Evolutionary conservation across 306 rosid genomes (phyloP).

Genomic region (Malus sylvestris): DNA sequence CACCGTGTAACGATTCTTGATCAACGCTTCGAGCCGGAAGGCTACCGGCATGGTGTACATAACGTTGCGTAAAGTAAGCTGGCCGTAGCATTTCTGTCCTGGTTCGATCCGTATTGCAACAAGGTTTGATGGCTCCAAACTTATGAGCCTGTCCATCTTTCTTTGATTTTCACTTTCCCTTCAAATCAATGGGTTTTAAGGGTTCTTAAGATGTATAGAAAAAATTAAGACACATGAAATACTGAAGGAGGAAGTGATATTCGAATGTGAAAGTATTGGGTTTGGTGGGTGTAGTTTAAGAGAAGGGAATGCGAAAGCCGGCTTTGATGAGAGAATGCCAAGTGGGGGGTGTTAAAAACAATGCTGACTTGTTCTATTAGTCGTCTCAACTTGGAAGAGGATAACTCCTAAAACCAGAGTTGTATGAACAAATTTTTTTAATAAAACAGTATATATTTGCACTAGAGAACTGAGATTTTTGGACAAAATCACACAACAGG

Average conservation of each 20-base stretch:
- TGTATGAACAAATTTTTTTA: not conserved
- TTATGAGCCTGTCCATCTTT: conserved; percentile 75
- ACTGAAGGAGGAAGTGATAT: not conserved
- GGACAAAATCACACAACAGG: not conserved
- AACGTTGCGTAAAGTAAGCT: conserved; percentile 56
- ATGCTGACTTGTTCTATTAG: conserved; percentile 75
- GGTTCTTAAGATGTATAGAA: not conserved
- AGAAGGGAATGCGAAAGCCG: conserved; percentile 32
- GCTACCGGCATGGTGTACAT: conserved; percentile 98
- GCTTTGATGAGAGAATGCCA: conserved; percentile 46
- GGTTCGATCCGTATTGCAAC: conserved; percentile 52
- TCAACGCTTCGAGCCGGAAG: conserved; percentile 56
- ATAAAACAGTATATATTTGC: too few species aligned
- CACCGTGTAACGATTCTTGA: conserved; percentile 54
- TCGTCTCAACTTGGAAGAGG: conserved; percentile 9
- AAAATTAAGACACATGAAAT: not conserved
- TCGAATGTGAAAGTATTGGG: conserved; percentile 15
- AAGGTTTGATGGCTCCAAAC: conserved; percentile 69
- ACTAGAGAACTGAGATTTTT: too few species aligned
- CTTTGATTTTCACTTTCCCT: not conserved
- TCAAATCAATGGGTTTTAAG: not conserved
- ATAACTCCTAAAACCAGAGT: not conserved
- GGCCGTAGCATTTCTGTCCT: conserved; percentile 51
- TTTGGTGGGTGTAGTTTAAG: conserved; percentile 3
- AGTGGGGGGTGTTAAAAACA: conserved; percentile 59